These are phyloP conservation scores for Amanita thiersii DNA, from an alignment of 768 basidiomycete species.

Conservation along the genomic window DNA sequence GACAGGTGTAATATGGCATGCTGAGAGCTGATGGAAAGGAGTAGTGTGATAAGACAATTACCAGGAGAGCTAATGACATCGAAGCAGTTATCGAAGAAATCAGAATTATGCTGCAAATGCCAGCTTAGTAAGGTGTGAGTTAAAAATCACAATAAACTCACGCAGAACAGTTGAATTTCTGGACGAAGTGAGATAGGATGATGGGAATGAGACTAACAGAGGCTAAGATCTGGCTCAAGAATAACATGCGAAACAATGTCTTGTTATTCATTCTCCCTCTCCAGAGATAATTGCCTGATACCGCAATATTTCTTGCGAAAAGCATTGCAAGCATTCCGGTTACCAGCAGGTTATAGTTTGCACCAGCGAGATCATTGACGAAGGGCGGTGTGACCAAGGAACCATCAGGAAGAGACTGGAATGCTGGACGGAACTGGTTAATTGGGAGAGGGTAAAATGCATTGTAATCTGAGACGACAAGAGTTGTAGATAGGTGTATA, in stretches of 20 bases:
- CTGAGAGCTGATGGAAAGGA: neutral
- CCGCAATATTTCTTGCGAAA: constrained; percentile 44
- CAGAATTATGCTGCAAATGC: constrained; percentile 24
- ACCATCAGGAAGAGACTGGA: constrained; percentile 43
- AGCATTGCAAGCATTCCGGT: constrained; percentile 41
- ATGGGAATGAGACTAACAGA: constrained; percentile 33
- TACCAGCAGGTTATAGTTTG: constrained; percentile 37
- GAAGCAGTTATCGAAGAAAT: constrained; percentile 27
- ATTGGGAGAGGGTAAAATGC: constrained; percentile 35
- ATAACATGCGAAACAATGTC: constrained; percentile 47
- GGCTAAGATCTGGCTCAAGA: constrained; percentile 47
- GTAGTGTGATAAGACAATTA: neutral
- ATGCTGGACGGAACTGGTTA: constrained; percentile 37
- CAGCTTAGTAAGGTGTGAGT: neutral
- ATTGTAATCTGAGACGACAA: constrained; percentile 40
- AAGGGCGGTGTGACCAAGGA: constrained; percentile 46
- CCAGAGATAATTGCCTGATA: constrained; percentile 42
- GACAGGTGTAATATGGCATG: neutral
- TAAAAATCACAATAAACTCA: constrained; percentile 22
- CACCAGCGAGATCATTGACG: constrained; percentile 29
- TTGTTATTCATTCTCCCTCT: constrained; percentile 51
- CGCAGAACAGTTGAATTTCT: constrained; percentile 35
- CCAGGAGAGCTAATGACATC: constrained; percentile 22
- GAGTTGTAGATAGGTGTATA: constrained; percentile 38
- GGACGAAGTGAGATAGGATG: constrained; percentile 38